Percentiles rank a stretch among this genome's conserved stretches.
Conservation (phyloP, 129 eudicot genomes). For the Ambrosia trifida region DNA sequence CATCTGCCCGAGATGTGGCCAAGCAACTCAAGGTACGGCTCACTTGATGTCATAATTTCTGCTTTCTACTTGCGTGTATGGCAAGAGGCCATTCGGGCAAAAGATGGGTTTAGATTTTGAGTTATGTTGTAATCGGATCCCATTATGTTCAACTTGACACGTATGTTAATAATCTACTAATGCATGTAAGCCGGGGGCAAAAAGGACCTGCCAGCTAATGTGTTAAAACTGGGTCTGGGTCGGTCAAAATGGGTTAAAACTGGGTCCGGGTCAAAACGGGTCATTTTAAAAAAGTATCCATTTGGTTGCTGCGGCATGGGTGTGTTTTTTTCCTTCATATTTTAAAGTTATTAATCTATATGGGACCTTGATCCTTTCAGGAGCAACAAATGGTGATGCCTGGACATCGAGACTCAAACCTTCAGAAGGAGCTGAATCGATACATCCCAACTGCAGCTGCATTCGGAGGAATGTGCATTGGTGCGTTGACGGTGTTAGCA, state of each 20-base stretch:
- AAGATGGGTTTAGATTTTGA: background rate
- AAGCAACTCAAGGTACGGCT: constrained; percentile 64
- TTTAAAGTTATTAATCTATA: background rate
- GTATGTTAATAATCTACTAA: background rate
- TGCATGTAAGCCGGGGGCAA: background rate
- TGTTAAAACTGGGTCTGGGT: background rate
- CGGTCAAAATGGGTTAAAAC: too few relatives aligned
- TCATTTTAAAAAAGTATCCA: background rate
- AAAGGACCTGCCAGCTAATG: background rate
- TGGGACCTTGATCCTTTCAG: constrained; percentile 11
- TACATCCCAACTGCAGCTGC: constrained; percentile 48
- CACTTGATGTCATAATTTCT: background rate
- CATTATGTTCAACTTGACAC: background rate
- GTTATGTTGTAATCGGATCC: background rate
- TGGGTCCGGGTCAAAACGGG: background rate
- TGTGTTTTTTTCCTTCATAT: background rate
- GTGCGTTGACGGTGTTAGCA: constrained; percentile 38
- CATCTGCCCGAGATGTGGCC: constrained; percentile 70
- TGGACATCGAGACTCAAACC: constrained; percentile 43
- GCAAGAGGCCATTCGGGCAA: background rate
- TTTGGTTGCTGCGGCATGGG: background rate
- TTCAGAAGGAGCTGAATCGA: constrained; percentile 41
- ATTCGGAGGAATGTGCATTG: constrained; percentile 44
- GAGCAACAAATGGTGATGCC: constrained; percentile 61
- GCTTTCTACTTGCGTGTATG: background rate